Conservation (phyloP, 2,329 filamentous ascomycete species). For the Ophiostoma populinum region DNA sequence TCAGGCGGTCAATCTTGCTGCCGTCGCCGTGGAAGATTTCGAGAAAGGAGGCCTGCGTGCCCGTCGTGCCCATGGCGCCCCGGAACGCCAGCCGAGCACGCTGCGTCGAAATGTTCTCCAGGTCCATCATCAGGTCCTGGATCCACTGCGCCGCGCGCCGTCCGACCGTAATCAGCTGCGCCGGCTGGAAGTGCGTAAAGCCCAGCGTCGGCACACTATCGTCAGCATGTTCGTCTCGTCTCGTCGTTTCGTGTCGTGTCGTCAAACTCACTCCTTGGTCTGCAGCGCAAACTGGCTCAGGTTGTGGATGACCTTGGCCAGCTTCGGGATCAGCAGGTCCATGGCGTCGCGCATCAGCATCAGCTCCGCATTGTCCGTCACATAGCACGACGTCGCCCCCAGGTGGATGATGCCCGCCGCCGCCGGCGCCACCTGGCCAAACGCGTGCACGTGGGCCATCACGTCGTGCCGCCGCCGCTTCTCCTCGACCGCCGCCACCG, state of each 20-base stretch:
- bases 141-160: conserved; percentile 55
- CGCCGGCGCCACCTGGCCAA: conserved; percentile 53
- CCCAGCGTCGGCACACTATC: conserved; percentile 17
- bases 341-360: conserved; percentile 59
- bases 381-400: conserved; percentile 42
- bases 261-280: conserved; percentile 16
- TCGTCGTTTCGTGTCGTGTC: too few species aligned
- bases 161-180: conserved; percentile 44
- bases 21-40: conserved; percentile 30
- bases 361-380: conserved; percentile 61
- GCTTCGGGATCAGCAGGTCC: conserved; percentile 57
- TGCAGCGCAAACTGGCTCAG: conserved; percentile 54
- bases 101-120: conserved; percentile 54
- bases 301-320: conserved; percentile 64
- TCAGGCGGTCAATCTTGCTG: conserved; percentile 34
- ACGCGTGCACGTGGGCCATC: conserved; percentile 49
- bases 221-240: too few species aligned
- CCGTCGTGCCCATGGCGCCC: conserved; percentile 33
- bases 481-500: conserved; percentile 59
- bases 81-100: conserved; percentile 56
- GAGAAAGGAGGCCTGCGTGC: conserved; percentile 24
- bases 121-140: conserved; percentile 52
- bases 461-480: conserved; percentile 45
- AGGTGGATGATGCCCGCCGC: conserved; percentile 74
- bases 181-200: conserved; percentile 50